Conservation (phyloP, 2,329 filamentous ascomycete species). For the Alternaria panax region DNA sequence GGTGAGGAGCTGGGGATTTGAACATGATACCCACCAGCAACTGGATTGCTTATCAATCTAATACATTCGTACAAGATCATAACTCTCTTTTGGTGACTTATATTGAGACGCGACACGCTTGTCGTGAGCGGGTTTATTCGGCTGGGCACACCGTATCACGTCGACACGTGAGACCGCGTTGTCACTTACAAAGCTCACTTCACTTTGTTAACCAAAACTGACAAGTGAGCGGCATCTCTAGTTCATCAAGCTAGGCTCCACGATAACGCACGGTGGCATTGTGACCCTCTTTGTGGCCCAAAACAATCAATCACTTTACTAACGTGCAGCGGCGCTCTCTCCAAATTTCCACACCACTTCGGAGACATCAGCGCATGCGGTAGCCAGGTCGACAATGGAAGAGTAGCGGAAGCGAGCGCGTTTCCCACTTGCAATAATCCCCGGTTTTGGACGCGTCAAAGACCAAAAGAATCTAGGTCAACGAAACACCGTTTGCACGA, state of each 20-base stretch:
- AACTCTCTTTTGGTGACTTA: neutral
- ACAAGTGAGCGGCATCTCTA: neutral
- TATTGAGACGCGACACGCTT: neutral
- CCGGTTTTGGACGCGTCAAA: neutral
- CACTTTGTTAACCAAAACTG: neutral
- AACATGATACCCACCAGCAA: constrained; percentile 7
- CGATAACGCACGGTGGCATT: neutral
- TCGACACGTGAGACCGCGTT: constrained; percentile 11
- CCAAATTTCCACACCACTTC: neutral
- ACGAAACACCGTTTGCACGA: constrained; percentile 17
- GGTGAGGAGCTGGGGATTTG: constrained; percentile 3
- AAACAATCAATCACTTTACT: neutral
- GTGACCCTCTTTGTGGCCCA: neutral
- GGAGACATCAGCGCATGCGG: neutral
- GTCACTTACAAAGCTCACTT: neutral
- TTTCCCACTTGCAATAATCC: neutral
- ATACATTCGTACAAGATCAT: neutral
- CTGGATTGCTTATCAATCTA: neutral
- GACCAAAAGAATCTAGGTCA: neutral
- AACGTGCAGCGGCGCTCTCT: neutral
- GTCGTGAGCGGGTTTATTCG: neutral
- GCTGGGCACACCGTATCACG: neutral
- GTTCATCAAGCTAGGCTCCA: neutral
- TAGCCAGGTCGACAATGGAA: neutral
- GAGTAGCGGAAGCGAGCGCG: neutral